Base-by-base conservation (phyloP, 1,284 basidiomycete species). In the Porodaedalea pini region DNA sequence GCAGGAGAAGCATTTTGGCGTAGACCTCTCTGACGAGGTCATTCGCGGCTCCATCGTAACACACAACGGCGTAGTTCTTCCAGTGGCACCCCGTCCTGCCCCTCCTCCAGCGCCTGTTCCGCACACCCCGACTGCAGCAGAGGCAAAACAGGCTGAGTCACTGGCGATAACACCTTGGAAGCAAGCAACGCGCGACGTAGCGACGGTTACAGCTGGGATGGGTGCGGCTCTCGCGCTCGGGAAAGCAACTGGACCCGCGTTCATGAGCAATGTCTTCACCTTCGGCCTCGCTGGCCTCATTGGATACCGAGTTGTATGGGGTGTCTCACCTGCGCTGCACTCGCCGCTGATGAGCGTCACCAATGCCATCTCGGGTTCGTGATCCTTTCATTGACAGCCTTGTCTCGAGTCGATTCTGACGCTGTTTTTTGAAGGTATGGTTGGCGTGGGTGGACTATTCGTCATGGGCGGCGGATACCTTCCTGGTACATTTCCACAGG, bases 281-380 rank as follows among this genome's bases (percentile, higher is more conserved):
- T 90, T 93, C 66, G 90, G 90, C 36, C 76, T 91, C 60, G 88
- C 89, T 41, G 85, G 88, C 39, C 69, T 93, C 50, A 88, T 92
- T 59, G 90, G 90, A 17, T 93, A 92, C 69, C 84, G 89, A 62
- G 90, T 92, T 1, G 85, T 93, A 10, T 93, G 91, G 91, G 88
- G 87, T 62, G 90, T 93, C 45, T 81, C 86, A 21, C 90, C 91
- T 27, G 90, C 90, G 10, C 71, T 93, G 57, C 90, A 93, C 69
- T 92, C 86, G 23, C 89, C 87, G 17, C 73, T 89, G 56, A 91
- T 91, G 88, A 88, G 86, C n/a, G 88, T 91, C 7, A 91, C 88
- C 5, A 90, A 90, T 64, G 88, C 87, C 0, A 88, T 90, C 51
- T 90, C 87, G 17, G 87, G 87, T 72, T 40, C 49, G 65, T 58